Percentiles rank a stretch among this genome's conserved stretches.
Evolutionary conservation across 1,284 basidiomycete genomes (phyloP).

Genomic region (Cystobasidium slooffiae): DNA sequence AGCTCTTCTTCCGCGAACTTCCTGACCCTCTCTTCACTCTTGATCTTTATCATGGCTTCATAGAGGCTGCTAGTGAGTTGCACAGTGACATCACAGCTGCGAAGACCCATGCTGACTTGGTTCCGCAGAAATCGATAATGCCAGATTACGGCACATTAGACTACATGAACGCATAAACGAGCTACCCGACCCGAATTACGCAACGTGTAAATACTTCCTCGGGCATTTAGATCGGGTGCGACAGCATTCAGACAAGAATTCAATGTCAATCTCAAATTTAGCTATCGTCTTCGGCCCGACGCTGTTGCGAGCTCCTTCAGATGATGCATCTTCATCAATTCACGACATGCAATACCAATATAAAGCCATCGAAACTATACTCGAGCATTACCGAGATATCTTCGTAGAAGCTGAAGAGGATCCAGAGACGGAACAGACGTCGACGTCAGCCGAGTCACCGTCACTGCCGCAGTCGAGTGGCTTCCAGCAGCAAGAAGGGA

Average conservation of each 20-base stretch:
- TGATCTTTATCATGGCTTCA: conserved; percentile 83
- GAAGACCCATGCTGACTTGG: neutral
- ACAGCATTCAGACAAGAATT: conserved; percentile 72
- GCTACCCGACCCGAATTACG: conserved; percentile 96
- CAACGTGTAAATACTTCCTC: conserved; percentile 93
- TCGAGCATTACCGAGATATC: conserved; percentile 82
- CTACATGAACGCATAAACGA: conserved; percentile 97
- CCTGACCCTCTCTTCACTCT: conserved; percentile 91
- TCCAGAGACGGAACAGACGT: conserved; percentile 1
- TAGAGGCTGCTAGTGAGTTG: conserved; percentile 86
- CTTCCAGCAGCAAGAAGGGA: neutral
- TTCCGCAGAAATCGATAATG: conserved; percentile 83
- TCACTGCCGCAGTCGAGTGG: neutral
- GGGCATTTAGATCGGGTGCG: conserved; percentile 88
- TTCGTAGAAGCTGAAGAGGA: conserved; percentile 67
- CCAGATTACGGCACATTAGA: conserved; percentile 88
- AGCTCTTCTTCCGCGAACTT: conserved; percentile 94
- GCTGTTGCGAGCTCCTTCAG: conserved; percentile 70
- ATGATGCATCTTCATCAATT: conserved; percentile 55
- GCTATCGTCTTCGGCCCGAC: conserved; percentile 98
- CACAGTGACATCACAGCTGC: neutral
- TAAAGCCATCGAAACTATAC: conserved; percentile 84
- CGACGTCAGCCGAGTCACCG: neutral
- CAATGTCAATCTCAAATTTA: conserved; percentile 92
- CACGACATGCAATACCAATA: conserved; percentile 70